Conservation (phyloP, 1,284 basidiomycete genomes). For the Omphalotus olearius region DNA sequence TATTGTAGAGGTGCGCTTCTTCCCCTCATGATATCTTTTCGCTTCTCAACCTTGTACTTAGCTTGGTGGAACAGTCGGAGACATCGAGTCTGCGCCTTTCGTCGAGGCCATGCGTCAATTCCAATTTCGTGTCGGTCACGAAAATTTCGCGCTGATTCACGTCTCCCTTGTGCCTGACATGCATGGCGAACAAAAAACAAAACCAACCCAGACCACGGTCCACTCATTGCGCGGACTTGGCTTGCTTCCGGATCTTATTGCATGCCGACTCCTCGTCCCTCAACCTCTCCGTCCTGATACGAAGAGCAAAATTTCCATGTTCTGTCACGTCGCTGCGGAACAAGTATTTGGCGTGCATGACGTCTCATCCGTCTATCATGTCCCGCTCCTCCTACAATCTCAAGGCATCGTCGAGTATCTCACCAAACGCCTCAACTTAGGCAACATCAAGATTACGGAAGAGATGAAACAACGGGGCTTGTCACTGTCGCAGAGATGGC, state of each 20-base stretch:
- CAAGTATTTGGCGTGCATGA: constrained; percentile 98
- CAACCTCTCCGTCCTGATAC: constrained; percentile 79
- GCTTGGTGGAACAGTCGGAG: constrained; percentile 95
- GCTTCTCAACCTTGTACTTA: constrained; percentile 25
- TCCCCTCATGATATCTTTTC: neutral
- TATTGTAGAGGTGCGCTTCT: constrained; percentile 78
- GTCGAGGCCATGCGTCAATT: constrained; percentile 99
- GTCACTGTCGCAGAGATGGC: constrained; percentile 75
- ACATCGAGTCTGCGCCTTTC: constrained; percentile 96
- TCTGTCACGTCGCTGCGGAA: constrained; percentile 92
- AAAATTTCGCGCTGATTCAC: constrained; percentile 97
- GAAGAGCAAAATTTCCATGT: constrained; percentile 98
- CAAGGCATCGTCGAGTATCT: constrained; percentile 92
- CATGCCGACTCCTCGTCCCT: constrained; percentile 77
- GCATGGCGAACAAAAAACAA: constrained; percentile 99
- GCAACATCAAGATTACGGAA: constrained; percentile 51
- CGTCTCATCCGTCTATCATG: constrained; percentile 96
- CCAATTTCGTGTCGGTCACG: constrained; percentile 96
- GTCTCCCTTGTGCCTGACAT: constrained; percentile 98
- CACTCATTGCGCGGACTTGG: constrained; percentile 93
- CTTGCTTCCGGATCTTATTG: constrained; percentile 92
- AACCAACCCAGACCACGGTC: constrained; percentile 97
- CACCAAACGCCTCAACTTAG: constrained; percentile 76
- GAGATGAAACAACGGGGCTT: constrained; percentile 61
- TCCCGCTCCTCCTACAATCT: constrained; percentile 88